Percentiles rank a stretch among this genome's conserved stretches.
Conservation (phyloP, 495 filamentous ascomycete species). For the Lophium mytilinum region DNA sequence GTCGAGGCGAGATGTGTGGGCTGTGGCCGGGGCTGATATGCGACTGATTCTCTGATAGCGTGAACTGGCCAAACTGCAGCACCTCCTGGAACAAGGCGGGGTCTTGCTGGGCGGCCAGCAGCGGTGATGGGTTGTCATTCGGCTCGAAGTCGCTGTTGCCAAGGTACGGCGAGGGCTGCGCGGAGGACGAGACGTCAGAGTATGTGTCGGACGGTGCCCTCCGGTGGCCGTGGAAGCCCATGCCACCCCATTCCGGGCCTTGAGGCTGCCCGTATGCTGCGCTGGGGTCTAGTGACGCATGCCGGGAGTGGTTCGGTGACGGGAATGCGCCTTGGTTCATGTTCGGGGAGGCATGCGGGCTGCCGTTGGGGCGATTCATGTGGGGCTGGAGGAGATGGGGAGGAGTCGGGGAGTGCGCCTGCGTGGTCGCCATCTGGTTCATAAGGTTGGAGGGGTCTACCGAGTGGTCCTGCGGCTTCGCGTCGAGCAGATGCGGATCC, state of each 20-base stretch:
- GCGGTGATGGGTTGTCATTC: slow-evolving; percentile 68
- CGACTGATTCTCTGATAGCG: slow-evolving; percentile 61
- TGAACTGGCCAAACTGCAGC: slow-evolving; percentile 70
- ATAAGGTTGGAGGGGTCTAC: slow-evolving; percentile 56
- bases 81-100: slow-evolving; percentile 65
- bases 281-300: slow-evolving; percentile 73
- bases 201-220: slow-evolving; percentile 75
- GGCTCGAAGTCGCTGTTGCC: slow-evolving; percentile 74
- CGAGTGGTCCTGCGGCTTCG: slow-evolving; percentile 34
- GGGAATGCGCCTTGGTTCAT: slow-evolving; percentile 50
- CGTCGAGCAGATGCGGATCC: slow-evolving; percentile 26
- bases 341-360: slow-evolving; percentile 41
- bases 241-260: slow-evolving; percentile 56
- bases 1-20: slow-evolving; percentile 75
- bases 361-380: slow-evolving; percentile 29
- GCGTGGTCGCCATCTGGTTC: slow-evolving; percentile 56
- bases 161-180: slow-evolving; percentile 70
- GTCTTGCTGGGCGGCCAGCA: slow-evolving; percentile 66
- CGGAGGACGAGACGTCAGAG: slow-evolving; percentile 80
- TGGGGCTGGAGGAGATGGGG: slow-evolving; percentile 61
- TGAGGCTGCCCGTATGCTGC: slow-evolving; percentile 61
- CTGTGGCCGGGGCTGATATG: slow-evolving; percentile 72
- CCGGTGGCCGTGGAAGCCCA: slow-evolving; percentile 70
- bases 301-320: slow-evolving; percentile 61
- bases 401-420: slow-evolving; percentile 59